Base-by-base conservation (phyloP, 2,329 filamentous ascomycete genomes). In the Talaromyces sp. region DNA sequence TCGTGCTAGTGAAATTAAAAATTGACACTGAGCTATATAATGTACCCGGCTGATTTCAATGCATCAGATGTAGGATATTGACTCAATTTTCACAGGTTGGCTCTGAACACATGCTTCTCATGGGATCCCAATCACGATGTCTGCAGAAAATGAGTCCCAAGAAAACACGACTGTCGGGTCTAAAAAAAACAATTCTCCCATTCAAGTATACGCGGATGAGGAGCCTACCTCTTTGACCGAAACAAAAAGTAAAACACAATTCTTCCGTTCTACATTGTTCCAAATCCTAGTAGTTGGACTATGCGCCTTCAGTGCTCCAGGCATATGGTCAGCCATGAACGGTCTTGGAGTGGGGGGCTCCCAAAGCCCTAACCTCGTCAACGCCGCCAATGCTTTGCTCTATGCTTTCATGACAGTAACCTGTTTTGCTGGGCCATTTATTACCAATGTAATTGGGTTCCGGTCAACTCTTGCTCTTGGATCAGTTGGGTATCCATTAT, bases 311-410 rank as follows among this genome's bases (percentile, higher is more conserved):
- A 78, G 75, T 15, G 78, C 78, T 7, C 78, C 78, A 2, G 79
- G 78, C 2, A 79, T 80, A 67, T 82, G 80, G 80, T 76, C 74
- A 65, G 80, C 80, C 19, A 75, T 82, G 59, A 80, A 80, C 62
- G 76, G 76, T 13, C 73, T 81, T 2, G 80, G 80, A 19, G 80
- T 78, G 1, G 80, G 80, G 31, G 80, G 80, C 13, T 74, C 74
- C 2, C 73, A 74, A 59, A 80, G 63, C 82, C 82, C 1, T 83
- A 78, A 62, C 57, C 77, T 85, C 0, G 80, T 83, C 62, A 83
- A 83, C 63, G 81, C 80, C 0, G 81, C 80, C 25, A 84, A 83
- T 62, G 79, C 81, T 4, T 71, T 84, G 9, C 77, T 81, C 0
- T 84, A 83, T 47, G 79, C 75, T 0, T 73, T 83, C 27, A 79